Base-by-base conservation (phyloP, 75 land plant species). In the Ceratopteris richardii region DNA sequence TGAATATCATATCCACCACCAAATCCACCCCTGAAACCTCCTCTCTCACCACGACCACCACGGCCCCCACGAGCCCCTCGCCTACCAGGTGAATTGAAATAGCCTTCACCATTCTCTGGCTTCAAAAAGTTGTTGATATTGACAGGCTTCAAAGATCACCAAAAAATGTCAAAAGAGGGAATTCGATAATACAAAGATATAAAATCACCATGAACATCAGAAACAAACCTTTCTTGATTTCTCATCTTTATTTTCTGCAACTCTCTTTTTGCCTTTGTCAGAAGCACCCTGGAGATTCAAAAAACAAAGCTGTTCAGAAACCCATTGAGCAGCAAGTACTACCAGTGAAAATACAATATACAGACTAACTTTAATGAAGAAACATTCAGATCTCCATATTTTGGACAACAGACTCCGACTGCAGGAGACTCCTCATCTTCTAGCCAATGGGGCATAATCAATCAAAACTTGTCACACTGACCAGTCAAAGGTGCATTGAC, bases 191-290 rank as follows among this genome's bases (percentile, higher is more conserved):
- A 16, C 53, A 61, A 18, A 20, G 28, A 14, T 20, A 27, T 47
- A 14, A 44, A 19, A 51, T 19, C 16, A 44, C 3, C 19, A 26
- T 18, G 27, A 28, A 11, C 17, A 57, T 2, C 57, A 29, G 56
- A 50, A 13, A 10, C 40, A 58, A 57, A 84, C 87, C 84, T 66
- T 80, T 44, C 77, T 78, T 16, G 66, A 61, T 29, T 50, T 77
- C 65, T 89, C 95, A 39, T 89, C 95, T 47, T 76, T 77, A 9
- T 89, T 90, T 48, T 66, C 72, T 20, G 41, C 67, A 21, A 83
- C 90, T 61, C 67, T 79, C 58, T 58, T 65, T 62, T 77, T 81
- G 31, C 30, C 63, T 11, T 56, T 47, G 24, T 86, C 95, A 46
- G 50, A 4, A 18, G 13, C 50, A 33, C 37, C 66, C 60, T 68